These are phyloP conservation scores for Hanseniaspora taiwanica DNA, from an alignment of 805 yeast genomes.

Conservation along the genomic window DNA sequence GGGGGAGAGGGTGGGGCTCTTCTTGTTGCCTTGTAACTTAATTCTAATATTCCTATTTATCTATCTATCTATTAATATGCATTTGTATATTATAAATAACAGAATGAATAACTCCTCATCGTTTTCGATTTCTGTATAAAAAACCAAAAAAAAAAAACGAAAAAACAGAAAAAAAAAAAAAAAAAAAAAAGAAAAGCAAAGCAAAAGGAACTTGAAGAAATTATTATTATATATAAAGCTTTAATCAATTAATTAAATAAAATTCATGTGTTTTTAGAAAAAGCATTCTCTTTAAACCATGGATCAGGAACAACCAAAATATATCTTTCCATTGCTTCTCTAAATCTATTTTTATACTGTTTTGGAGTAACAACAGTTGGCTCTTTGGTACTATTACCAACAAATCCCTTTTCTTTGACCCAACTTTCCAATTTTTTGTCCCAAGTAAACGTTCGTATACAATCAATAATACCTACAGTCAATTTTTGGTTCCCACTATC, in stretches of 20 bases:
- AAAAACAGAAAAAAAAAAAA: neutral
- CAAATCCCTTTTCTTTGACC: constrained; percentile 92
- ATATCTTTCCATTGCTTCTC: constrained; percentile 97
- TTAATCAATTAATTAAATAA: too few relatives aligned
- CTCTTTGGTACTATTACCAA: constrained; percentile 76
- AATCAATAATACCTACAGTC: constrained; percentile 89
- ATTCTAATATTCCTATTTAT: neutral
- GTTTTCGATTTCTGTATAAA: too few relatives aligned
- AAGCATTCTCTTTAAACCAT: constrained; percentile 26
- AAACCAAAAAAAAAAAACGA: too few relatives aligned
- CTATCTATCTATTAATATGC: too few relatives aligned
- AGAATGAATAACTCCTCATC: too few relatives aligned
- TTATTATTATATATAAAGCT: neutral
- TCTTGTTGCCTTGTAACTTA: neutral
- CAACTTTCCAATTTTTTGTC: constrained; percentile 95
- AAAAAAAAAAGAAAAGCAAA: constrained; percentile 1
- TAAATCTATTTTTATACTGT: constrained; percentile 83
- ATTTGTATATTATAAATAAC: too few relatives aligned
- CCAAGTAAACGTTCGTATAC: constrained; percentile 95
- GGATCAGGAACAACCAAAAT: constrained; percentile 86
- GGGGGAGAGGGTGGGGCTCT: too few relatives aligned
- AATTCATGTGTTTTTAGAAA: neutral
- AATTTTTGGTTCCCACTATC: constrained; percentile 54
- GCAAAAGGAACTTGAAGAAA: neutral
- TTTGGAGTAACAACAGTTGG: constrained; percentile 97